Evolutionary conservation across 164 flowering plant species (phyloP).

Genomic region (Amborella trichopoda): DNA sequence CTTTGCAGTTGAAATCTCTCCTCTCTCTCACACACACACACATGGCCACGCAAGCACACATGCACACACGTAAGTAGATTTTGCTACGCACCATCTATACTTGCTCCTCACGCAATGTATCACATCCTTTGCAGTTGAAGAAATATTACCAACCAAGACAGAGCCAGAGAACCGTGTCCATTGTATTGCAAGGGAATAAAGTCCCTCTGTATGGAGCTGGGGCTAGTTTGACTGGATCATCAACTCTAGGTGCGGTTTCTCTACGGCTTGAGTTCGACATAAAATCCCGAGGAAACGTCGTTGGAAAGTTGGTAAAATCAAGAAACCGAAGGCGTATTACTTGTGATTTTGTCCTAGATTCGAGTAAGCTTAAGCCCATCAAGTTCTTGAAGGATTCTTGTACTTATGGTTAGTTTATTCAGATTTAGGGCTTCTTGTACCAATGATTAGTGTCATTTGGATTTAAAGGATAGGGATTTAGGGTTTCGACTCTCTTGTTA

Average conservation of each 20-base stretch:
- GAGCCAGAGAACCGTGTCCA: conserved; percentile 40
- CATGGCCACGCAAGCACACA: background rate
- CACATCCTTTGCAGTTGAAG: conserved; percentile 44
- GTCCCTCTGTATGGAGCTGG: conserved; percentile 94
- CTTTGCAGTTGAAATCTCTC: background rate
- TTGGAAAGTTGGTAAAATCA: conserved; percentile 75
- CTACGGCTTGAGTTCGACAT: conserved; percentile 50
- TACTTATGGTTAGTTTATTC: conserved; percentile 22
- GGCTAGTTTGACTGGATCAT: conserved; percentile 23
- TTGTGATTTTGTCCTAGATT: conserved; percentile 39
- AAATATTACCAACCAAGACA: conserved; percentile 87
- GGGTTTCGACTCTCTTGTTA: too few species aligned
- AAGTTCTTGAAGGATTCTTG: conserved; percentile 48
- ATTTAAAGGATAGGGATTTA: too few species aligned
- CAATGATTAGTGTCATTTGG: too few species aligned
- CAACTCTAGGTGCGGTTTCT: conserved; percentile 30
- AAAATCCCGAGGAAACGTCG: conserved; percentile 57
- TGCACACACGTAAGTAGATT: background rate
- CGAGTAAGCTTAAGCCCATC: conserved; percentile 39
- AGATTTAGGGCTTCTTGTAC: too few species aligned
- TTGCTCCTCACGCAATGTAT: background rate
- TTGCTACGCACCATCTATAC: background rate
- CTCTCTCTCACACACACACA: background rate
- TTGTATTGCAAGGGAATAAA: conserved; percentile 49
- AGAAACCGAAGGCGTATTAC: conserved; percentile 31